phyloP scores from a whole-genome alignment of 208 protist species.

The Wallacemonas rigidus region DNA sequence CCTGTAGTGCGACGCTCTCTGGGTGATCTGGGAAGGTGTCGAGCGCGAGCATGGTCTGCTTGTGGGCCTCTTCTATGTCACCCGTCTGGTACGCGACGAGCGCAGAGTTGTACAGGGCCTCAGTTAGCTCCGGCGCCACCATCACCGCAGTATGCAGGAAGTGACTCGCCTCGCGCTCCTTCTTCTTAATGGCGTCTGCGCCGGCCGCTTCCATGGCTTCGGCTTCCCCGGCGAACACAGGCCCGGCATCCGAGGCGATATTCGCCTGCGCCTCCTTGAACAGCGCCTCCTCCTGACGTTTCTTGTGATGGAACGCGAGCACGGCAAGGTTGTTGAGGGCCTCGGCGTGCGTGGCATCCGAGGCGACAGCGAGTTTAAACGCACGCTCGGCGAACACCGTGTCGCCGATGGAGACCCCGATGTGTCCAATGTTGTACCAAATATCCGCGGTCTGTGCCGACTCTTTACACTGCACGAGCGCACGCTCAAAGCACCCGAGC shows the following conservation, averaged over 20 bases:
- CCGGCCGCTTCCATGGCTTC: conserved; percentile 35
- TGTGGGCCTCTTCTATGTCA: conserved; percentile 82
- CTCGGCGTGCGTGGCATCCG: conserved; percentile 91
- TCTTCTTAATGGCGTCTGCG: conserved; percentile 11
- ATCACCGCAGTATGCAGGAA: conserved; percentile 77
- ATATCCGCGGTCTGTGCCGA: conserved; percentile 82
- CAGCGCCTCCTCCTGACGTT: conserved; percentile 18
- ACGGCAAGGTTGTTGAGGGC: conserved; percentile 95
- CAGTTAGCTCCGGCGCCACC: conserved; percentile 75
- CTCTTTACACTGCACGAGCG: conserved; percentile 69
- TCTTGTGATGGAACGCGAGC: conserved; percentile 62
- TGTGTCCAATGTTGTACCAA: conserved; percentile 97
- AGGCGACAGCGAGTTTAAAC: conserved; percentile 88
- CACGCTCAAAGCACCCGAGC: conserved; percentile 92
- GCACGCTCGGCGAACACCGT: conserved; percentile 88
- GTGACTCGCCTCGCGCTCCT: conserved; percentile 56
- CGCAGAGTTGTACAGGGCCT: conserved; percentile 94
- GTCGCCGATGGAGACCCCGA: conserved; percentile 94
- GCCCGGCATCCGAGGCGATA: conserved; percentile 36
- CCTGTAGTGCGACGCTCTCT: conserved; percentile 66
- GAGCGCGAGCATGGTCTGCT: conserved; percentile 56
- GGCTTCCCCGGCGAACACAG: conserved; percentile 27
- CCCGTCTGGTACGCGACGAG: conserved; percentile 73
- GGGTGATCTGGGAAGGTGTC: conserved; percentile 85
- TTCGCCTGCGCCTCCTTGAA: conserved; percentile 21